Percentiles rank a stretch among this genome's conserved stretches.
Evolutionary conservation across 805 yeast genomes (phyloP).

Genomic region (Tetrapisispora fleetii): DNA sequence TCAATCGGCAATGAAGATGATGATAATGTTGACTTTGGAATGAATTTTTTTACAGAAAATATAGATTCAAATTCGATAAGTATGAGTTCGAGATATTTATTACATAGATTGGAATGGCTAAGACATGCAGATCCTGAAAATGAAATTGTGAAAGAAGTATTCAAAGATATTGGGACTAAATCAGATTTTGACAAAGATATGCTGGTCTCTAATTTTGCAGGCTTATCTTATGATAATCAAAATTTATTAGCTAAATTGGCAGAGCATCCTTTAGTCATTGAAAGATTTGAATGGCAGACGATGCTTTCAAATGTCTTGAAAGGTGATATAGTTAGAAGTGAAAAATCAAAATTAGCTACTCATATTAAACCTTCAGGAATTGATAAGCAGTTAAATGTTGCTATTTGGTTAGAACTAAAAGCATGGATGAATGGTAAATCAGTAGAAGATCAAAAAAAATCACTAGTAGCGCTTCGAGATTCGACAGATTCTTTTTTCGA

Average conservation of each 20-base stretch:
- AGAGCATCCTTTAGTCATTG: conserved; percentile 39
- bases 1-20: conserved; percentile 21
- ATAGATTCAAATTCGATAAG: conserved; percentile 12
- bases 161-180: conserved; percentile 8
- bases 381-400: conserved; percentile 24
- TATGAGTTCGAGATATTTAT: conserved; percentile 20
- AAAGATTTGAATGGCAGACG: conserved; percentile 90
- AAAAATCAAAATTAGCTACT: conserved; percentile 65
- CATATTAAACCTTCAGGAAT: conserved; percentile 29
- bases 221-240: conserved; percentile 13
- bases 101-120: conserved; percentile 24
- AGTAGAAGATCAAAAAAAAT: conserved; percentile 64
- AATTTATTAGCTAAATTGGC: conserved; percentile 13
- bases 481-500: conserved; percentile 65
- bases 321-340: conserved; percentile 89
- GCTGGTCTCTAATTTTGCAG: conserved; percentile 7
- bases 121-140: conserved; percentile 37
- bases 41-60: conserved; percentile 13
- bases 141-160: conserved; percentile 9
- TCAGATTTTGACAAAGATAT: conserved; percentile 9
- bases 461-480: conserved; percentile 59
- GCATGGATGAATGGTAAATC: conserved; percentile 76
- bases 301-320: conserved; percentile 85
- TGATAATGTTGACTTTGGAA: conserved; percentile 22
- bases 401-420: conserved; percentile 77